These are phyloP conservation scores for Metschnikowia reukaufii DNA, from an alignment of 805 yeast genomes.

Conservation along the genomic window DNA sequence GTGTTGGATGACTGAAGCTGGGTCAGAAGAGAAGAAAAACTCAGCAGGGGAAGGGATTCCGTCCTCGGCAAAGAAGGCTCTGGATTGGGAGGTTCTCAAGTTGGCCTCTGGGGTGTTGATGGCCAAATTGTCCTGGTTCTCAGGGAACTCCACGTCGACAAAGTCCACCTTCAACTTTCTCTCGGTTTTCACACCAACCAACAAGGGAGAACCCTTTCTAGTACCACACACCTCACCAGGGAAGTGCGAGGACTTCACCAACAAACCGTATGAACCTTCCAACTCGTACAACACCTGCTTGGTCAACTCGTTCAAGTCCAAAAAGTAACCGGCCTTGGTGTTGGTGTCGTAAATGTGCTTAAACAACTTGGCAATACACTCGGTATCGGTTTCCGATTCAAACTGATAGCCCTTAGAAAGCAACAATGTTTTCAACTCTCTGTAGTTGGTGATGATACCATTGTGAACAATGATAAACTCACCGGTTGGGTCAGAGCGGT, in stretches of 20 bases:
- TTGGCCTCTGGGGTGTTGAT: constrained; percentile 54
- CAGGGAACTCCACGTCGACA: constrained; percentile 97
- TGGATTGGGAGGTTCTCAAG: constrained; percentile 86
- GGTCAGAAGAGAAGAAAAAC: constrained; percentile 94
- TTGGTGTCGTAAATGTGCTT: constrained; percentile 85
- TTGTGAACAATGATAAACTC: constrained; percentile 95
- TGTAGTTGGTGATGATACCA: constrained; percentile 96
- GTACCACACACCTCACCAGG: constrained; percentile 97
- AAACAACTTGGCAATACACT: constrained; percentile 93
- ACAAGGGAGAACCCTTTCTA: constrained; percentile 95
- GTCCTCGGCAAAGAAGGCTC: constrained; percentile 95
- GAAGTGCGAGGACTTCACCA: constrained; percentile 87
- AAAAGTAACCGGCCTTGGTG: constrained; percentile 66
- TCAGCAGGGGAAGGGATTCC: constrained; percentile 92
- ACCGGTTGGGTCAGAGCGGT: constrained; percentile 76
- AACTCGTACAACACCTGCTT: constrained; percentile 89
- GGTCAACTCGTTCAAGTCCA: constrained; percentile 89
- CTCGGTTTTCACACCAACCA: constrained; percentile 96
- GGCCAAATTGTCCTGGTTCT: constrained; percentile 46
- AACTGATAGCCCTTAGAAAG: constrained; percentile 75
- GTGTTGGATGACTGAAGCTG: constrained; percentile 93
- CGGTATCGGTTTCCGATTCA: constrained; percentile 95
- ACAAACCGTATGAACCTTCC: constrained; percentile 96
- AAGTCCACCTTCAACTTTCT: constrained; percentile 94
- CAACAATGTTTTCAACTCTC: constrained; percentile 84